A percentile compares a stretch with the other conserved stretches of the same genome.
Conservation (phyloP, 2,329 filamentous ascomycete species). For the Aspergillus jensenii region DNA sequence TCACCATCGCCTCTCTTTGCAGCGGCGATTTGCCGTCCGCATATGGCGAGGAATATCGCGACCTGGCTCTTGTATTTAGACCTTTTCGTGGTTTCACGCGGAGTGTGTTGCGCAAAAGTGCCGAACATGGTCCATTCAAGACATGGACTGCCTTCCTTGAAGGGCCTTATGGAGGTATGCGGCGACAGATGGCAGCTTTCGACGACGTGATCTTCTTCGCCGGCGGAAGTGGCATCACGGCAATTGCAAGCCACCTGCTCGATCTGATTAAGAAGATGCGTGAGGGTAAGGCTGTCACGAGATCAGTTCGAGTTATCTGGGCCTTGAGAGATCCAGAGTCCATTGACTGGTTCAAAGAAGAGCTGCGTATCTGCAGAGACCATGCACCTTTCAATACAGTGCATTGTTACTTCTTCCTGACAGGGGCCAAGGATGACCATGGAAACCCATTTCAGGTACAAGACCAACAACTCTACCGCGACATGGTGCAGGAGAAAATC, state of each 20-base stretch:
- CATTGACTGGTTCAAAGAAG: constrained; percentile 97
- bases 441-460: constrained; percentile 37
- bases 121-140: constrained; percentile 84
- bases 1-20: constrained; percentile 90
- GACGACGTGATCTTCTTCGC: constrained; percentile 92
- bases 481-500: constrained; percentile 78
- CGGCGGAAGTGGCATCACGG: constrained; percentile 91
- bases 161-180: constrained; percentile 93
- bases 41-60: constrained; percentile 82
- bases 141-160: constrained; percentile 92
- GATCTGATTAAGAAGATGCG: constrained; percentile 96
- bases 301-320: constrained; percentile 91
- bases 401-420: constrained; percentile 93
- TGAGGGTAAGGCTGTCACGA: constrained; percentile 89
- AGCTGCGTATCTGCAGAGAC: constrained; percentile 87
- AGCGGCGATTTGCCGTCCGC: constrained; percentile 91
- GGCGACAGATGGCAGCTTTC: constrained; percentile 83
- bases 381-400: constrained; percentile 84
- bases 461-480: constrained; percentile 64
- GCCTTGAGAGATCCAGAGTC: constrained; percentile 85
- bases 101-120: constrained; percentile 76
- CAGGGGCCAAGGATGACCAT: constrained; percentile 60
- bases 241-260: constrained; percentile 84
- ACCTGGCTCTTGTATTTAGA: constrained; percentile 87
- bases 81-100: constrained; percentile 89